Evolutionary conservation across 768 basidiomycete genomes (phyloP).

Genomic region (Omphalotus guepiniiformis): DNA sequence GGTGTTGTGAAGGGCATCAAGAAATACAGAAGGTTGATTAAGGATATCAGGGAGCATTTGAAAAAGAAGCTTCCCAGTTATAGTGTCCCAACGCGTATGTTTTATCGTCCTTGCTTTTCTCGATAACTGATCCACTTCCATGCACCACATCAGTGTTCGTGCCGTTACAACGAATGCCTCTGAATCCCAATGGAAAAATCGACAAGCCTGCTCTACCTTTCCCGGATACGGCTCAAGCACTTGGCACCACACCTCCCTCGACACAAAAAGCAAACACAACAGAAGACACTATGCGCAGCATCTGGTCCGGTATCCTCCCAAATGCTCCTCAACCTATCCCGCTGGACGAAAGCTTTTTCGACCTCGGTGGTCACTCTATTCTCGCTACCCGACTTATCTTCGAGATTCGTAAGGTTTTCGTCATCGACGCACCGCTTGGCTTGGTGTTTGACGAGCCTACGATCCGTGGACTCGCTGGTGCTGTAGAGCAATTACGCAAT

Average conservation of each 20-base stretch:
- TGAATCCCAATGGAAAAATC: slow-evolving; percentile 98
- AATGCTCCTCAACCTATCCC: slow-evolving; percentile 72
- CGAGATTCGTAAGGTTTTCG: slow-evolving; percentile 89
- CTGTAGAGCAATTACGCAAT: slow-evolving; percentile 71
- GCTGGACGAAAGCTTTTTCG: slow-evolving; percentile 94
- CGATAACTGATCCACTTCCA: slow-evolving; percentile 1
- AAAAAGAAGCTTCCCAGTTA: slow-evolving; percentile 97
- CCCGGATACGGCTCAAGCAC: slow-evolving; percentile 86
- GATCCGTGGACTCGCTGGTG: slow-evolving; percentile 67
- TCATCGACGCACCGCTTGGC: slow-evolving; percentile 86
- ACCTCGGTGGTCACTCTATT: slow-evolving; percentile 97
- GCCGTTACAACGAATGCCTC: slow-evolving; percentile 90
- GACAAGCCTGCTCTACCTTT: slow-evolving; percentile 98
- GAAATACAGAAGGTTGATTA: slow-evolving; percentile 84
- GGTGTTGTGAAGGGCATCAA: slow-evolving; percentile 71
- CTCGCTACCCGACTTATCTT: slow-evolving; percentile 96
- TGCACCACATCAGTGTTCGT: slow-evolving; percentile 81
- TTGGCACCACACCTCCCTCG: slow-evolving; percentile 33
- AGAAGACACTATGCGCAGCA: slow-evolving; percentile 73
- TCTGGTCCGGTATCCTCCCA: slow-evolving; percentile 83
- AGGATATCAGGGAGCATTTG: slow-evolving; percentile 89
- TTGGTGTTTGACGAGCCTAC: slow-evolving; percentile 91
- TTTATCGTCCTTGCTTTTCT: slow-evolving; percentile 1
- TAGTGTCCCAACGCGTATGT: slow-evolving; percentile 85
- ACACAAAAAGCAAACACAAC: slow-evolving; percentile 54